These are phyloP conservation scores for Suillus subluteus DNA, from an alignment of 768 basidiomycete species.

Conservation along the genomic window DNA sequence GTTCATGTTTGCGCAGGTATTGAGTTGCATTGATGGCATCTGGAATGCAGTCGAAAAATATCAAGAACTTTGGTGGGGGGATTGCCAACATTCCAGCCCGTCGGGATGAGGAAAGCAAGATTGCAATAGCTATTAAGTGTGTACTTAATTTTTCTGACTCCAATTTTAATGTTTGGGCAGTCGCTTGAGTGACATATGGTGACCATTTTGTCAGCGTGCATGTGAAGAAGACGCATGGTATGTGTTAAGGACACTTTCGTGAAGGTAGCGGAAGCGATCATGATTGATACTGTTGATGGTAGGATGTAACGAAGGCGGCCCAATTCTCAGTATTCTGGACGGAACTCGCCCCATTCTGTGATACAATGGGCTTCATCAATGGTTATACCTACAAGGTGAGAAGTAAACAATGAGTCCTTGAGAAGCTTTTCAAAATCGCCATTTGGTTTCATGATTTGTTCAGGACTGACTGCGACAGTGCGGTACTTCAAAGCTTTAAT, in stretches of 20 bases:
- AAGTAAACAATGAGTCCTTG: constrained; percentile 17
- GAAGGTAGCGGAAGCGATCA: constrained; percentile 39
- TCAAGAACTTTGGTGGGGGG: constrained; percentile 18
- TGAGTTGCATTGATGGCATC: constrained; percentile 8
- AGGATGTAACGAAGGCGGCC: constrained; percentile 33
- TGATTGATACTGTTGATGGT: constrained; percentile 31
- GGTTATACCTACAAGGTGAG: constrained; percentile 11
- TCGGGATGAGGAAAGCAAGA: constrained; percentile 28
- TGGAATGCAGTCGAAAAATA: constrained; percentile 20
- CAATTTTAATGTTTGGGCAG: constrained; percentile 36
- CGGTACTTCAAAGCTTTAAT: constrained; percentile 13
- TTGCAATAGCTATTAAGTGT: constrained; percentile 27
- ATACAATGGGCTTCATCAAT: constrained; percentile 31
- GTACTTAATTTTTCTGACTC: constrained; percentile 28
- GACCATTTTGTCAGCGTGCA: constrained; percentile 18
- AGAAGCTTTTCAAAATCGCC: constrained; percentile 18
- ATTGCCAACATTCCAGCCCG: neutral
- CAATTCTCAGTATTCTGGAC: constrained; percentile 37
- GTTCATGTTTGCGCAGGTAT: constrained; percentile 21
- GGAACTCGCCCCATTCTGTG: constrained; percentile 34
- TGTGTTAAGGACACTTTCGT: constrained; percentile 28
- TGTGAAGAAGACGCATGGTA: constrained; percentile 24
- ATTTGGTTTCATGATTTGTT: constrained; percentile 16
- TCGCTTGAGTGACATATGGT: constrained; percentile 32
- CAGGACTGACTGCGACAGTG: constrained; percentile 13